Evolutionary conservation across 2,329 filamentous ascomycete species (phyloP).

Genomic region (Alternaria triticimaculans): DNA sequence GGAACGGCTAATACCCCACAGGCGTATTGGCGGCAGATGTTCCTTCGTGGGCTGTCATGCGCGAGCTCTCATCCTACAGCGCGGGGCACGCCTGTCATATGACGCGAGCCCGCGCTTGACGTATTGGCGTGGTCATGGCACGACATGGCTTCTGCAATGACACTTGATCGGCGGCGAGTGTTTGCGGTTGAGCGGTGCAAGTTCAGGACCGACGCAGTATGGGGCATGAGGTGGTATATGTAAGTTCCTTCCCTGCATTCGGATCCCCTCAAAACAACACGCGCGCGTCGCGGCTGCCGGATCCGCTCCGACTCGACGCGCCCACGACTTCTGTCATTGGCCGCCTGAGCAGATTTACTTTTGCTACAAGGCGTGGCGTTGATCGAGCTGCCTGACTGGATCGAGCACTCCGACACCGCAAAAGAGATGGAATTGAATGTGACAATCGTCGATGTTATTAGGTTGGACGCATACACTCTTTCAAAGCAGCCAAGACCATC

Average conservation of each 20-base stretch:
- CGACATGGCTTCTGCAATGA: background rate
- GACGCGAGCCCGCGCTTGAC: conserved; percentile 10
- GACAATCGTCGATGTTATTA: background rate
- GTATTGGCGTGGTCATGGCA: background rate
- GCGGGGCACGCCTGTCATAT: conserved; percentile 18
- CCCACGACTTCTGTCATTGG: background rate
- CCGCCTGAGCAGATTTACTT: background rate
- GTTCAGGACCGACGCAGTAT: background rate
- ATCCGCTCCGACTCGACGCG: conserved; percentile 2
- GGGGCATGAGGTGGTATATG: background rate
- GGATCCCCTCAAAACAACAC: conserved; percentile 5
- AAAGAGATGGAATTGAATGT: background rate
- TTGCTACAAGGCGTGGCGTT: background rate
- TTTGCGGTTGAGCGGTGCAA: background rate
- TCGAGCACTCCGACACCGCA: background rate
- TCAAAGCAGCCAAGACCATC: background rate
- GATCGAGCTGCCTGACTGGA: background rate
- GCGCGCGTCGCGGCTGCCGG: conserved; percentile 2
- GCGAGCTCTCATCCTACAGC: conserved; percentile 11
- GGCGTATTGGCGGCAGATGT: conserved; percentile 12
- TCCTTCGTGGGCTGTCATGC: conserved; percentile 14
- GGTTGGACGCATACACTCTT: background rate
- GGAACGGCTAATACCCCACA: conserved; percentile 22
- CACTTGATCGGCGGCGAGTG: background rate
- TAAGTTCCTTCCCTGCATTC: conserved; percentile 5